phyloP scores from a whole-genome alignment of 352 stramenopile genomes.

The Globisporangium alternatum region DNA sequence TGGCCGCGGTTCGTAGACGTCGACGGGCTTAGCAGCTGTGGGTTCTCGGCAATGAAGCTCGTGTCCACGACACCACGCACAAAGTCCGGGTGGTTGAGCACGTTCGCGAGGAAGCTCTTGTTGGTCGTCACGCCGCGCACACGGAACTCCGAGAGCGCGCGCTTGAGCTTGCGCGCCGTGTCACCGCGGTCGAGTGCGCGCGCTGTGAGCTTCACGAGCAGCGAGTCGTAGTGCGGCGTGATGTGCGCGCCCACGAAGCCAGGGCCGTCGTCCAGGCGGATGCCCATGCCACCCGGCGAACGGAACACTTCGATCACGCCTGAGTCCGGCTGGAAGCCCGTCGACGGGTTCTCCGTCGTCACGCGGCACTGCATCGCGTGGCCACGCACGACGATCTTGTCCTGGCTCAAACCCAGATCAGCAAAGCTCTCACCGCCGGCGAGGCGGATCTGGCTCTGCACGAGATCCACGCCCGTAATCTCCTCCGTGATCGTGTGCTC shows the following conservation, averaged over 20 bases:
- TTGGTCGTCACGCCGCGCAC: constrained; percentile 96
- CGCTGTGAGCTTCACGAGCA: constrained; percentile 97
- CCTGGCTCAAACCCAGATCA: constrained; percentile 93
- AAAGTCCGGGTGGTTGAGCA: constrained; percentile 95
- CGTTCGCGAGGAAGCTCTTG: constrained; percentile 94
- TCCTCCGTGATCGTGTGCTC: constrained; percentile 93
- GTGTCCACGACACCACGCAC: constrained; percentile 93
- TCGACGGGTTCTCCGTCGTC: constrained; percentile 93
- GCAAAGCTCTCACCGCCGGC: constrained; percentile 90
- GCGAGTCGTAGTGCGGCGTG: constrained; percentile 96
- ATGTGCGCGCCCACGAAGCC: constrained; percentile 96
- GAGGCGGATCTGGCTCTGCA: constrained; percentile 96
- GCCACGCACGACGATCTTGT: constrained; percentile 90
- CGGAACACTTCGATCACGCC: constrained; percentile 96
- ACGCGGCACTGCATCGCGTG: constrained; percentile 98
- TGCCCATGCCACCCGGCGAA: constrained; percentile 93
- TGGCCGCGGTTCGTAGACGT: constrained; percentile 90
- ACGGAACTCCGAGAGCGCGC: constrained; percentile 95
- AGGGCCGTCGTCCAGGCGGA: constrained; percentile 94
- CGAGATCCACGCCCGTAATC: constrained; percentile 95
- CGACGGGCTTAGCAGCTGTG: constrained; percentile 87
- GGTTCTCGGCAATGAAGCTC: constrained; percentile 96
- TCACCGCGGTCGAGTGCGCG: constrained; percentile 88
- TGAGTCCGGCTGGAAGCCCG: constrained; percentile 96
- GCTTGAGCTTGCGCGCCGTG: constrained; percentile 91